Conservation (phyloP, 164 flowering plant species). For the Magnolia officinalis region DNA sequence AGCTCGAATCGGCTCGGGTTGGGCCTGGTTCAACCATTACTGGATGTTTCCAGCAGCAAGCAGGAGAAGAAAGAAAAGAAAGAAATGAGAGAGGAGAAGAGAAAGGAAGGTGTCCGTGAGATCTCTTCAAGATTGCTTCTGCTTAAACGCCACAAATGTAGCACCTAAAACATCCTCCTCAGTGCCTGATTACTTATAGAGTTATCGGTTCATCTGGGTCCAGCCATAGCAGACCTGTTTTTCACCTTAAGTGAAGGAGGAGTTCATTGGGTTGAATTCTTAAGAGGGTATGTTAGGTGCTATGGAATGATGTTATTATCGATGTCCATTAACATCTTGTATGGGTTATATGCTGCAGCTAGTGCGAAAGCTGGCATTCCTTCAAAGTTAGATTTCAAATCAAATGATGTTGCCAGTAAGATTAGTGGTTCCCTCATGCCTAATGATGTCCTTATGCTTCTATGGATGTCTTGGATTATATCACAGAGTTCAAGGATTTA, state of each 20-base stretch:
- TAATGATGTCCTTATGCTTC: constrained; percentile 52
- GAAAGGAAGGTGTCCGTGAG: no score
- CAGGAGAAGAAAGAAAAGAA: no score
- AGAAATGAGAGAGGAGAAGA: no score
- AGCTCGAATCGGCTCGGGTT: no score
- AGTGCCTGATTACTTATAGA: constrained; percentile 34
- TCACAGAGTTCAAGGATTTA: constrained; percentile 27
- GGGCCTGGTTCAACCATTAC: no score
- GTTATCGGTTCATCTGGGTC: constrained; percentile 61
- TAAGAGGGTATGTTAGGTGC: constrained; percentile 66
- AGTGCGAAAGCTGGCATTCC: constrained; percentile 40
- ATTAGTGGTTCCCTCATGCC: constrained; percentile 39
- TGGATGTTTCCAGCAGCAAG: no score
- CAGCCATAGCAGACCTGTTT: constrained; percentile 54
- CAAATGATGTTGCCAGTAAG: constrained; percentile 22
- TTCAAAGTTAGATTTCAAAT: constrained; percentile 22
- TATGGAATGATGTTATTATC: constrained; percentile 63
- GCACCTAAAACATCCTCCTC: constrained; percentile 20
- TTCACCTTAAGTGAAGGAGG: constrained; percentile 57
- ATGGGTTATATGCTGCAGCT: constrained; percentile 47
- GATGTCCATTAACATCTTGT: constrained; percentile 36
- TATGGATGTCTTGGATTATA: constrained; percentile 75
- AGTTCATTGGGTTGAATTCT: constrained; percentile 66
- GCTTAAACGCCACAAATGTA: constrained; percentile 23
- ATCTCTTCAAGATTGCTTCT: constrained; percentile 52